Percentiles rank a stretch among this genome's conserved stretches.
Evolutionary conservation across 495 filamentous ascomycete genomes (phyloP).

Genomic region (Copromyces sp.): DNA sequence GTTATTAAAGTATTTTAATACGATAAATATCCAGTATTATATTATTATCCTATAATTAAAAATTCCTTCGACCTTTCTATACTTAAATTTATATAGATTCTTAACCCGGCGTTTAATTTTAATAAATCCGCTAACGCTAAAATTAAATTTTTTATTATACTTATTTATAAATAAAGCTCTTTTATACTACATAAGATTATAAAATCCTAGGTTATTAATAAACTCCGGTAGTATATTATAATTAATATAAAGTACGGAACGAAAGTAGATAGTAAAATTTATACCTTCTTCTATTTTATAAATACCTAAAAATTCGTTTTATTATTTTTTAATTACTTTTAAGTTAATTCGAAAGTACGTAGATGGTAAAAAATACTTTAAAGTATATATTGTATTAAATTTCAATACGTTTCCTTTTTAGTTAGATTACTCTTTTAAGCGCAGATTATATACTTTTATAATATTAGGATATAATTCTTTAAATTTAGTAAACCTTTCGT

Average conservation of each 20-base stretch:
- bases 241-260: too few species aligned
- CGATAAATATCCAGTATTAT: background rate
- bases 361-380: background rate
- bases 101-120: too few species aligned
- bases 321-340: too few species aligned
- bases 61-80: background rate
- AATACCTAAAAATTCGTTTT: background rate
- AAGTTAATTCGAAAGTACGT: too few species aligned
- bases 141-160: background rate
- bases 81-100: too few species aligned
- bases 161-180: background rate
- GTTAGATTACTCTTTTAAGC: background rate
- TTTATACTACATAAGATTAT: too few species aligned
- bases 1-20: too few species aligned
- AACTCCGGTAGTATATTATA: too few species aligned
- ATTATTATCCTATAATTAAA: background rate
- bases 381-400: background rate
- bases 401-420: background rate
- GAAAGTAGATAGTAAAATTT: too few species aligned
- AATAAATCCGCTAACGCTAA: background rate
- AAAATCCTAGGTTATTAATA: too few species aligned
- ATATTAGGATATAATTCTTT: background rate
- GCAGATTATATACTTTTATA: background rate
- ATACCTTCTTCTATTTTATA: background rate
- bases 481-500: background rate